These are phyloP conservation scores for Lactifluus subvellereus DNA, from an alignment of 768 basidiomycete genomes.

Conservation along the genomic window DNA sequence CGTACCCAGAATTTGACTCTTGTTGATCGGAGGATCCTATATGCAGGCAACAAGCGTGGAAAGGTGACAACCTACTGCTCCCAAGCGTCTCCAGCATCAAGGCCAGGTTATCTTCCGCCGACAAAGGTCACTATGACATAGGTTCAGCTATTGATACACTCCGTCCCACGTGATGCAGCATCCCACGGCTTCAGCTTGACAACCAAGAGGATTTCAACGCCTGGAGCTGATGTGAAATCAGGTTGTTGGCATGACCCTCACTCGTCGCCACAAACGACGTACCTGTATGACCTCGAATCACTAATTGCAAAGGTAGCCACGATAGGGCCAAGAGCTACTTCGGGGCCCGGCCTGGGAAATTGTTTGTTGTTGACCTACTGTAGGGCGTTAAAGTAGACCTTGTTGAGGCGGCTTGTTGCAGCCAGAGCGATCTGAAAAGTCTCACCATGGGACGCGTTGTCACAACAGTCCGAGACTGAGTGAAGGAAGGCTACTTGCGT, in stretches of 20 bases:
- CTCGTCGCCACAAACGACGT: not conserved
- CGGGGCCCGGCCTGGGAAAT: not conserved
- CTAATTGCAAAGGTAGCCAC: too few species aligned
- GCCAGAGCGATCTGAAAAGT: not conserved
- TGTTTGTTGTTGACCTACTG: not conserved
- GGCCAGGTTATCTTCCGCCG: not conserved
- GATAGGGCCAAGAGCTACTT: too few species aligned
- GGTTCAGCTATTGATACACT: not conserved
- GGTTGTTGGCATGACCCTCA: too few species aligned
- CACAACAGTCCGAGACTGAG: not conserved
- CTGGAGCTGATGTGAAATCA: too few species aligned
- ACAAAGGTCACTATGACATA: not conserved
- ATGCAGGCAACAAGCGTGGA: not conserved
- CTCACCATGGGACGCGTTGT: too few species aligned
- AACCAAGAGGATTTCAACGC: too few species aligned
- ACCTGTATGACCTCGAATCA: too few species aligned
- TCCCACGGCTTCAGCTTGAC: not conserved
- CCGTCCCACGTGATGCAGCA: not conserved
- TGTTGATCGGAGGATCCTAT: not conserved
- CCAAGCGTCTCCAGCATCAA: not conserved
- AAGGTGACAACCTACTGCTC: not conserved
- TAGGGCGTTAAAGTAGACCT: not conserved
- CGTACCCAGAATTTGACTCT: not conserved
- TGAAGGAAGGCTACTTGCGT: too few species aligned
- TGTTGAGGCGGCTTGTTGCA: not conserved